Base-by-base conservation (phyloP, 306 rosid species). In the Begonia peltatifolia region DNA sequence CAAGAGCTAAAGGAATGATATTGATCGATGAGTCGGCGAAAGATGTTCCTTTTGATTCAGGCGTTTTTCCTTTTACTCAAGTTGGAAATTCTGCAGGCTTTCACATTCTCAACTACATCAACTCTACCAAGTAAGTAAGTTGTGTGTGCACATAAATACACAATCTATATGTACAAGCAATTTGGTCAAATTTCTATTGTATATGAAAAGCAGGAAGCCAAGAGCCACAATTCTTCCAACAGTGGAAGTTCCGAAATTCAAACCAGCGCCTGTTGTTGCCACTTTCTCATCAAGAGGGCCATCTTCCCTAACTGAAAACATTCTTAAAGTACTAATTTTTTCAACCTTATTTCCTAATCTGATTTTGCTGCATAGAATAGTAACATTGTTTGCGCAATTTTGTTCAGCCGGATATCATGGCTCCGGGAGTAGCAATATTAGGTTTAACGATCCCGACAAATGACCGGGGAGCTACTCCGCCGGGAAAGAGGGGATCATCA, bases 221-320 rank as follows among this genome's bases (percentile, higher is more conserved):
- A 74, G 62, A 46, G 94, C 87, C 49, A 74, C 82, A 68, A 74
- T 90, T 68, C 87, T 83, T 67, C 75, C 79, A 59, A 74, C 97
- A 14, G 58, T 52, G 50, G 84, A 67, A 64, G 75, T 74, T 67
- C 63, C 56, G 15, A 65, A 64, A 55, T 22, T 65, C 23, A 80
- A 65, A 54, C 95, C 94, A 25, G 80, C 95, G 42, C 97, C 97
- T 47, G 46, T 59, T 23, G 90, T 90, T 14, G 94, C 97, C 41
- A 76, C 63, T 63, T 90, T 90, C 79, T 90, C 97, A 18, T 83
- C 95, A 0, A 82, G 90, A 62, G 97, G 97, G 56, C 97, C 97
- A 52, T 72, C 90, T n/a, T 55, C 60, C 59, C 84, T 78, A 15
- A 71, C 95, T 54, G 95, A 90, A 75, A 90, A 85, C 65, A 73